phyloP scores from a whole-genome alignment of 805 yeast species.

The Ogataea haglerorum region DNA sequence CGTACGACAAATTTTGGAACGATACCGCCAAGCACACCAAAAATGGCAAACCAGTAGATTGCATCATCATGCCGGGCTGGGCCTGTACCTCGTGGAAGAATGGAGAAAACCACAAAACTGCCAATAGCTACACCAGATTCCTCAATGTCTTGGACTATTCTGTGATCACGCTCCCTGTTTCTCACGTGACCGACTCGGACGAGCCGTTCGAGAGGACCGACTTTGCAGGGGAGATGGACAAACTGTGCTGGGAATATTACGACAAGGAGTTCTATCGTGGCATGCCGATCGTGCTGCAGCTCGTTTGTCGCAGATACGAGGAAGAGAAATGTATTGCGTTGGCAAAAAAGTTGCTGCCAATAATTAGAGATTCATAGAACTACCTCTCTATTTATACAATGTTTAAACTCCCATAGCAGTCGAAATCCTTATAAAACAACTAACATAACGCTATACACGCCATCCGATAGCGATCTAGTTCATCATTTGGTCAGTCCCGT shows the following conservation, averaged over 20 bases:
- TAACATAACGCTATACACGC: not conserved
- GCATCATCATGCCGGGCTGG: constrained; percentile 47
- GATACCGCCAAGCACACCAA: constrained; percentile 32
- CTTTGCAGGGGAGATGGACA: constrained; percentile 35
- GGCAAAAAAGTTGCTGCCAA: constrained; percentile 21
- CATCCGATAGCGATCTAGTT: not conserved
- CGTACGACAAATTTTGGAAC: constrained; percentile 38
- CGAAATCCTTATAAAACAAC: not conserved
- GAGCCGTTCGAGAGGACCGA: constrained; percentile 34
- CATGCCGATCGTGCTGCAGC: constrained; percentile 55
- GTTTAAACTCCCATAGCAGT: not conserved
- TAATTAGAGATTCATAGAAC: not conserved
- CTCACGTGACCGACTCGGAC: constrained; percentile 36
- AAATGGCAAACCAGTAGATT: constrained; percentile 43
- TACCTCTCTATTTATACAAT: not conserved
- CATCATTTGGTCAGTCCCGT: constrained; percentile 3
- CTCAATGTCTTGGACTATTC: constrained; percentile 54
- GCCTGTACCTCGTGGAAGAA: constrained; percentile 39
- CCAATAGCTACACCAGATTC: constrained; percentile 52
- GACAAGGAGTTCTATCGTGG: constrained; percentile 45
- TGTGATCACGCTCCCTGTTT: constrained; percentile 42
- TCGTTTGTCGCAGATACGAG: constrained; percentile 51
- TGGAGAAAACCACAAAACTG: constrained; percentile 38
- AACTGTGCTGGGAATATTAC: constrained; percentile 37
- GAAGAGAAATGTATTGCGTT: constrained; percentile 54